phyloP scores from a whole-genome alignment of 2,329 filamentous ascomycete species.

The Fusarium devonianum region DNA sequence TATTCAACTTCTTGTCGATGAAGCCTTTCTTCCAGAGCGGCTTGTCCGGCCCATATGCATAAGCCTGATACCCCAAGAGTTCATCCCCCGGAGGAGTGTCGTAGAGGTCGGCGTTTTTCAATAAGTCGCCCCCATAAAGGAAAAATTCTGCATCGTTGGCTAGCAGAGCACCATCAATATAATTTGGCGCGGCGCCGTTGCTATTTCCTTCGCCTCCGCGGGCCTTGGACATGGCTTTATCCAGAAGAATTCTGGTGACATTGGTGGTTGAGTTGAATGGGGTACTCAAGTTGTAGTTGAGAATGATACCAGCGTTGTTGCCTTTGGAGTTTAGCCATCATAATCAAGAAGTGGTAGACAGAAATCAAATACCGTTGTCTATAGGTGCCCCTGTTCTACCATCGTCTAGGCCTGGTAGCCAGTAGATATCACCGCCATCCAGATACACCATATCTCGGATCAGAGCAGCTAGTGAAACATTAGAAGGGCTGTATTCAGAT shows the following conservation, averaged over 20 bases:
- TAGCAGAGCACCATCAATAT: conserved; percentile 69
- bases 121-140: conserved; percentile 66
- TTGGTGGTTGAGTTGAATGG: conserved; percentile 63
- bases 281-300: conserved; percentile 64
- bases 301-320: conserved; percentile 61
- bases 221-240: conserved; percentile 55
- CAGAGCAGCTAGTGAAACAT: conserved; percentile 56
- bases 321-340: conserved; percentile 47
- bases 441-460: conserved; percentile 70
- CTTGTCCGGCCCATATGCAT: conserved; percentile 58
- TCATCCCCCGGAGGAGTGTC: conserved; percentile 51
- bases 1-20: conserved; percentile 49
- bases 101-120: conserved; percentile 46
- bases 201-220: conserved; percentile 55
- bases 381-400: conserved; percentile 45
- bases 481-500: conserved; percentile 19
- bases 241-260: conserved; percentile 58
- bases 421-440: conserved; percentile 66
- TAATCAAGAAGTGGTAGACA: not conserved
- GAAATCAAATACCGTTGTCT: conserved; percentile 51
- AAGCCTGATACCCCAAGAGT: conserved; percentile 60
- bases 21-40: conserved; percentile 55
- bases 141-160: conserved; percentile 69
- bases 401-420: conserved; percentile 58
- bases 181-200: conserved; percentile 63